phyloP scores from a whole-genome alignment of 192 early-diverging fungal genomes.

The Spizellomyces sp. region DNA sequence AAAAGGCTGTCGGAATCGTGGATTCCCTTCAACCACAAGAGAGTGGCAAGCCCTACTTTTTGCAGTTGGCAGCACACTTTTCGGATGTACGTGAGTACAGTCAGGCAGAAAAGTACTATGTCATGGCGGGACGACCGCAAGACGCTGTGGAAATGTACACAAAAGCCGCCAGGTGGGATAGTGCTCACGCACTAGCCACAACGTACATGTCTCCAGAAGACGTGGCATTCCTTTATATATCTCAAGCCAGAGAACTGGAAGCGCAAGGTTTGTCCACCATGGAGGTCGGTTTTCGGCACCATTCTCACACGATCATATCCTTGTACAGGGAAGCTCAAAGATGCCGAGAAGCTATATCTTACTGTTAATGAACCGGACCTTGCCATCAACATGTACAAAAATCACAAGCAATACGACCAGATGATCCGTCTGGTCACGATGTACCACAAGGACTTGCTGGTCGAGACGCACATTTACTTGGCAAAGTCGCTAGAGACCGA shows the following conservation, averaged over 20 bases:
- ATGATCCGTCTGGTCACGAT: constrained; percentile 65
- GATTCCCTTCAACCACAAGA: constrained; percentile 60
- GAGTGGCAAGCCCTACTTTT: constrained; percentile 49
- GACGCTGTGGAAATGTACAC: constrained; percentile 71
- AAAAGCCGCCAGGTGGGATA: constrained; percentile 61
- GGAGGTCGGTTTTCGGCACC: neutral
- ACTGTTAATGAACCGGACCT: constrained; percentile 64
- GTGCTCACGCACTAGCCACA: constrained; percentile 60
- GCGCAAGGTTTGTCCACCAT: constrained; percentile 35
- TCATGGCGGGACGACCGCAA: constrained; percentile 56
- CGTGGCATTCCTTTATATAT: constrained; percentile 58
- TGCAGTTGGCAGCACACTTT: constrained; percentile 61
- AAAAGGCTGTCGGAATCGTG: constrained; percentile 62
- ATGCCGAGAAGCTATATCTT: constrained; percentile 66
- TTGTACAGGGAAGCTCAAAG: constrained; percentile 54
- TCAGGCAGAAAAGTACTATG: constrained; percentile 63
- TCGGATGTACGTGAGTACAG: constrained; percentile 41
- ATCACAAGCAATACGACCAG: constrained; percentile 67
- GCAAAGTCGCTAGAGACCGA: constrained; percentile 65
- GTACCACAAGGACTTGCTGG: constrained; percentile 64
- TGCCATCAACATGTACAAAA: constrained; percentile 74
- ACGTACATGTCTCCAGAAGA: constrained; percentile 63
- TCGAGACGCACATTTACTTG: constrained; percentile 63
- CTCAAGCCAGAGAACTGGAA: constrained; percentile 64
- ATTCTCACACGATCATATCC: neutral